A percentile compares a stretch with the other conserved stretches of the same genome.
phyloP scores from a whole-genome alignment of 176 grass and related monocot genomes.

The Musa beccarii region DNA sequence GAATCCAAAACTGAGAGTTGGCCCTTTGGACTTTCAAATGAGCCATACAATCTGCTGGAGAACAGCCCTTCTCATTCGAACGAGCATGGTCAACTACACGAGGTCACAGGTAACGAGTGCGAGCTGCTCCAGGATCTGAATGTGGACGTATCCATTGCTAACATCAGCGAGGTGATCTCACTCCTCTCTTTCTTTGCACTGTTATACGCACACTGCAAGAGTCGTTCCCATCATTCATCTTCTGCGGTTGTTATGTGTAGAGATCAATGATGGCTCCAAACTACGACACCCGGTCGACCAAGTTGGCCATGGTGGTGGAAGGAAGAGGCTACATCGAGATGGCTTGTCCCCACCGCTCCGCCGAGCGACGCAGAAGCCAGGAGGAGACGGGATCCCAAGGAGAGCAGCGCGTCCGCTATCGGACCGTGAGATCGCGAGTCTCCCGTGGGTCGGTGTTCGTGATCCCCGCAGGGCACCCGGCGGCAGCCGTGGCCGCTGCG shows the following conservation, averaged over 20 bases:
- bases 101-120: constrained; percentile 40
- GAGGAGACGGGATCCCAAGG: background rate
- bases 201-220: background rate
- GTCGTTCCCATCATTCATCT: background rate
- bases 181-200: background rate
- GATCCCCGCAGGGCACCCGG: constrained; percentile 35
- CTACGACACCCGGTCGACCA: constrained; percentile 42
- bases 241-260: constrained; percentile 15
- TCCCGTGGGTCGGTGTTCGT: constrained; percentile 33
- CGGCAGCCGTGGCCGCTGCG: constrained; percentile 30
- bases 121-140: constrained; percentile 29
- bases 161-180: constrained; percentile 48
- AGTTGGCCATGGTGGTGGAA: constrained; percentile 38
- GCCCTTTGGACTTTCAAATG: constrained; percentile 23
- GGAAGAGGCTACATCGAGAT: constrained; percentile 61
- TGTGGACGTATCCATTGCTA: constrained; percentile 38
- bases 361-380: background rate
- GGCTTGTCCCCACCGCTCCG: constrained; percentile 43
- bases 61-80: constrained; percentile 39
- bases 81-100: constrained; percentile 35
- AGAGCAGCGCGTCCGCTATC: constrained; percentile 13
- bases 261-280: constrained; percentile 61
- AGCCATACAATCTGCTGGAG: constrained; percentile 43
- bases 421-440: constrained; percentile 23
- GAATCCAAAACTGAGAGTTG: constrained; percentile 21